These are phyloP conservation scores for Fusarium illudens DNA, from an alignment of 2,329 filamentous ascomycete genomes.

Conservation along the genomic window DNA sequence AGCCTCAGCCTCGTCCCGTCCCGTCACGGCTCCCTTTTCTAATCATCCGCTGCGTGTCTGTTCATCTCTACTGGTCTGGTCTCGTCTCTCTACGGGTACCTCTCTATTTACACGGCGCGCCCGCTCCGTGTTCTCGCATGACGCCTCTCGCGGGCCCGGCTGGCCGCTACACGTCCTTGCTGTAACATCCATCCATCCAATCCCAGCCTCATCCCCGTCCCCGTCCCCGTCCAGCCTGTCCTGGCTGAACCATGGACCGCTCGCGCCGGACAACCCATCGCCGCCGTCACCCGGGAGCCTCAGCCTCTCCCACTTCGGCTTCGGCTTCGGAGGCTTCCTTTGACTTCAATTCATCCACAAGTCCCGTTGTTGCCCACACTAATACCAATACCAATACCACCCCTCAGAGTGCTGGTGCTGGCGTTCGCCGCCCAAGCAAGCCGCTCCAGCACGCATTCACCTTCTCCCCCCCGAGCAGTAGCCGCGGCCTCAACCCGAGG, in stretches of 20 bases:
- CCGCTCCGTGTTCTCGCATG: constrained; percentile 37
- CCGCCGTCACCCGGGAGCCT: constrained; percentile 45
- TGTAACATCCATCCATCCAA: too few relatives aligned
- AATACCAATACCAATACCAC: constrained; percentile 46
- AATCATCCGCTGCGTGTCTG: constrained; percentile 12
- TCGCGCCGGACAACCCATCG: constrained; percentile 48
- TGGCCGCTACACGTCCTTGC: constrained; percentile 43
- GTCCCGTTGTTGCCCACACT: constrained; percentile 46
- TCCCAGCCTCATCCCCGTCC: constrained; percentile 36
- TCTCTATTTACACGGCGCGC: constrained; percentile 27
- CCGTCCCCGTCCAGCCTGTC: constrained; percentile 32
- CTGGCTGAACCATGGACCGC: constrained; percentile 50
- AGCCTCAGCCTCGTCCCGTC: constrained; percentile 29
- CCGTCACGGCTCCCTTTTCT: constrained; percentile 5
- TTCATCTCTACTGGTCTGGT: constrained; percentile 8
- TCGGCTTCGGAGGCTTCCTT: constrained; percentile 46
- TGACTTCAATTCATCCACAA: constrained; percentile 44
- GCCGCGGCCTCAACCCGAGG: constrained; percentile 46
- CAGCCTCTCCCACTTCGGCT: constrained; percentile 47
- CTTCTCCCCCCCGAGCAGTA: constrained; percentile 48
- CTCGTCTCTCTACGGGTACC: constrained; percentile 20
- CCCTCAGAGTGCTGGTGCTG: constrained; percentile 43
- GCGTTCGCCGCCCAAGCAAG: constrained; percentile 47
- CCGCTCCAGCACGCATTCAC: constrained; percentile 49
- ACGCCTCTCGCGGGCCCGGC: constrained; percentile 41